A percentile compares a stretch with the other conserved stretches of the same genome.
These are phyloP conservation scores for Naumovozyma baii DNA, from an alignment of 805 yeast species.

Conservation along the genomic window DNA sequence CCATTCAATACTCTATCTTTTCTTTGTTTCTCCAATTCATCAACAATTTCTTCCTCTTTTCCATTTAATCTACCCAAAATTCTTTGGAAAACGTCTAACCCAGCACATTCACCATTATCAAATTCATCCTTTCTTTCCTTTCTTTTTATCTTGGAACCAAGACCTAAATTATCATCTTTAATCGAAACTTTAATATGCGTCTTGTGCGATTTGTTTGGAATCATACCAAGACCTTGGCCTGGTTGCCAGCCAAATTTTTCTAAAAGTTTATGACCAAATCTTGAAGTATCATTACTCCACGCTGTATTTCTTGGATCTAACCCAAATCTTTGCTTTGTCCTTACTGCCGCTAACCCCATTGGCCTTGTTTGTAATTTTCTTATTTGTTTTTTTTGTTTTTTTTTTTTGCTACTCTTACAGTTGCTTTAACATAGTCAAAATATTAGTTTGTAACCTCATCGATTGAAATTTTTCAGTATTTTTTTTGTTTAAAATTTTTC, in stretches of 20 bases:
- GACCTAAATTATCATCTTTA: conserved; percentile 75
- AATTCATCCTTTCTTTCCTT: conserved; percentile 54
- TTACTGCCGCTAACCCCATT: conserved; percentile 80
- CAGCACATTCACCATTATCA: conserved; percentile 77
- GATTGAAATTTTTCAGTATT: neutral
- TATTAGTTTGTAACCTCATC: neutral
- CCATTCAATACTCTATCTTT: conserved; percentile 68
- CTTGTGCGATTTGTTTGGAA: conserved; percentile 41
- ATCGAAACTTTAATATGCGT: conserved; percentile 74
- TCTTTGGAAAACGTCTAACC: conserved; percentile 87
- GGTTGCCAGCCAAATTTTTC: conserved; percentile 85
- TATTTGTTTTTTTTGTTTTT: neutral
- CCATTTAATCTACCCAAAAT: conserved; percentile 85
- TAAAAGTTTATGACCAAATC: conserved; percentile 84
- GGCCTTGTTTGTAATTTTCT: neutral
- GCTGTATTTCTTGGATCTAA: conserved; percentile 86
- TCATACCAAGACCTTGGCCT: conserved; percentile 75
- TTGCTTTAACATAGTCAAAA: too few species aligned
- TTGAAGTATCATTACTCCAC: conserved; percentile 78
- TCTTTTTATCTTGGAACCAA: conserved; percentile 72
- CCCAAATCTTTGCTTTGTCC: conserved; percentile 77
- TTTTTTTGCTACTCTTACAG: neutral
- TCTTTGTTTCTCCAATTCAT: conserved; percentile 60
- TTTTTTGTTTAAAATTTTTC: neutral
- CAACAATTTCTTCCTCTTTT: conserved; percentile 53